Evolutionary conservation across 177 flowering plant species (phyloP).

Genomic region (Tripterygium wilfordii): DNA sequence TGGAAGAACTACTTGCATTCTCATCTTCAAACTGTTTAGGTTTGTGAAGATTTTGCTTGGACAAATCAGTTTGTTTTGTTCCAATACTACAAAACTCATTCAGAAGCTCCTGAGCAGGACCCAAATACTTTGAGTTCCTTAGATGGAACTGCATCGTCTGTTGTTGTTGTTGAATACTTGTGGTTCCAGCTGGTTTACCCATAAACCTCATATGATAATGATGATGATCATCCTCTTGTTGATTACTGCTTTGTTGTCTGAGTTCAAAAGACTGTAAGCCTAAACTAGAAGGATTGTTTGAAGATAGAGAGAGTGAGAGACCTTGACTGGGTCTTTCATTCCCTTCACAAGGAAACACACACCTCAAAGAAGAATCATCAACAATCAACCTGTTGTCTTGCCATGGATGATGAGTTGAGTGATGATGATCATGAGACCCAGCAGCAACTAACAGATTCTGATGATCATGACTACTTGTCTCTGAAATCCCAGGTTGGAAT

Average conservation of each 20-base stretch:
- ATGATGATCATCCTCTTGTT: conserved; percentile 17
- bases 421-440: conserved; percentile 13
- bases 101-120: conserved; percentile 78
- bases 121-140: conserved; percentile 66
- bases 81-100: conserved; percentile 81
- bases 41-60: conserved; percentile 26
- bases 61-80: conserved; percentile 22
- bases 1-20: conserved; percentile 24
- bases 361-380: conserved; percentile 48
- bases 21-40: conserved; percentile 38
- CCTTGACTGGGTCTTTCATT: conserved; percentile 72
- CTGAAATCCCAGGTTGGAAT: conserved; percentile 27
- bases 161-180: conserved; percentile 26
- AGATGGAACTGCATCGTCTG: conserved; percentile 25
- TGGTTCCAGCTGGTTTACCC: too few relatives aligned
- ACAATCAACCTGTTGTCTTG: conserved; percentile 30
- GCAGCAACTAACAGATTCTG: conserved; percentile 28
- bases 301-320: conserved; percentile 67
- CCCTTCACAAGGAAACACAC: conserved; percentile 63
- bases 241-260: conserved; percentile 25
- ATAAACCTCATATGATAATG: conserved; percentile 21
- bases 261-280: conserved; percentile 68
- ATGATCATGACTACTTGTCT: conserved; percentile 18
- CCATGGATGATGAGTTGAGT: too few relatives aligned
- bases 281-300: conserved; percentile 48